Percentiles rank a stretch among this genome's conserved stretches.
Evolutionary conservation across 768 basidiomycete species (phyloP).

Genomic region (Mycena rosella): DNA sequence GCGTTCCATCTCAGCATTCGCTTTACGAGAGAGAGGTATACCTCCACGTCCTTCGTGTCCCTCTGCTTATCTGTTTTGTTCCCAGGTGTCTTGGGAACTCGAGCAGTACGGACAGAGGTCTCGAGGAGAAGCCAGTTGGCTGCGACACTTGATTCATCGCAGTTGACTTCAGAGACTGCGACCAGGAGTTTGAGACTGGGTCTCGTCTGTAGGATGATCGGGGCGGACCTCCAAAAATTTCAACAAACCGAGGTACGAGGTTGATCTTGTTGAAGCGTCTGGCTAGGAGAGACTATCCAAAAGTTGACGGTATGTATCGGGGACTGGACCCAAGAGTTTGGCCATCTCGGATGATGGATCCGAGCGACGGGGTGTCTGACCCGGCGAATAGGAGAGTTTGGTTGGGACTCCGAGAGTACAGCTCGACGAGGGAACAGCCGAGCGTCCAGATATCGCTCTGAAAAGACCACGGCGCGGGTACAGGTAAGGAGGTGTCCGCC

Average conservation of each 20-base stretch:
- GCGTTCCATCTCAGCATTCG: constrained; percentile 3
- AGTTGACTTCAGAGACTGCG: too few relatives aligned
- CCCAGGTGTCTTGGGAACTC: not conserved
- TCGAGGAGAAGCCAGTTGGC: not conserved
- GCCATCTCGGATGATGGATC: not conserved
- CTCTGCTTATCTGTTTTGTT: not conserved
- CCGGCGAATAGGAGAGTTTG: not conserved
- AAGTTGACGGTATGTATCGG: not conserved
- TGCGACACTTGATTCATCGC: not conserved
- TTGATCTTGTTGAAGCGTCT: not conserved
- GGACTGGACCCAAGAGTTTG: not conserved
- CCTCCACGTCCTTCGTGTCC: not conserved
- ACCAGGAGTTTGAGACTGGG: too few relatives aligned
- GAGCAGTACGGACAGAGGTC: not conserved
- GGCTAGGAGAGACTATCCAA: too few relatives aligned
- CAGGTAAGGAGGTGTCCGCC: too few relatives aligned
- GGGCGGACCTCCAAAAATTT: too few relatives aligned
- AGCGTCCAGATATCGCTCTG: constrained; percentile 11
- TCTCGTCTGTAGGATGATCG: not conserved
- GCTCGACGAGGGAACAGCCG: constrained; percentile 1
- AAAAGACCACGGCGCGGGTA: not conserved
- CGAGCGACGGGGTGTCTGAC: not conserved
- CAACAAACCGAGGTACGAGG: too few relatives aligned
- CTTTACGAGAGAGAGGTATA: constrained; percentile 5
- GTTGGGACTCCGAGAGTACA: not conserved